Evolutionary conservation across 1,284 basidiomycete genomes (phyloP), one percentile per base, ranked within the genome.

Genomic region (Moniliella sp.): DNA sequence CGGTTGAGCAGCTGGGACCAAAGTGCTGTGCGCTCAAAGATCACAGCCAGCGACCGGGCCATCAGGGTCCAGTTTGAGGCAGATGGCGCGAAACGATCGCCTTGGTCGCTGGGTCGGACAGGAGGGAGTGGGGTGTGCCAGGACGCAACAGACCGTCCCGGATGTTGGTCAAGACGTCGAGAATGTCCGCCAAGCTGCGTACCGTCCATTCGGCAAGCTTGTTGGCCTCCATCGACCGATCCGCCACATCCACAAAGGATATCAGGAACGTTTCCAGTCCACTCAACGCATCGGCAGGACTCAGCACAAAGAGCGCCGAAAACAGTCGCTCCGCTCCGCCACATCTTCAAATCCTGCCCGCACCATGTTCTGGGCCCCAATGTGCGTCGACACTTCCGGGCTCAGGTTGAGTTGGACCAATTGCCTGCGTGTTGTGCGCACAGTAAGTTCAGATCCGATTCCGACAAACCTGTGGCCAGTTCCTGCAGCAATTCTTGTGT

Each of bases 141-240:
- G 45, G 34, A 2, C 53, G 40, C 12, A 57, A 34, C 15, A 59
- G 32, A 10, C 56, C 56, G 13, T 56, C 41, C 25, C 45, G 46
- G 27, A 42, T 40, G 25, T 45, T 48, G 28, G 50, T 55, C 13
- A 59, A 42, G 11, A 51, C 50, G 23, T 50, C 46, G 39, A 57
- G 36, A n/a, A 57, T 39, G 32, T 59, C 52, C 18, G 50, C 48
- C 17, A 56, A 47, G 18, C 48, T 41, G 26, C 43, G 35, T 8
- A 59, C 43, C 31, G 49, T 45, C 41, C 45, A 50, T 14, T 46
- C 45, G 2, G 56, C 54, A 8, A 47, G 35, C 13, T 47, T 37
- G 30, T 46, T 45, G 21, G 50, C 54, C 13, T 48, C 43, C 10
- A 54, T 32, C 7, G 55, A 33, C 14, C 31, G 32, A 13, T 21